These are phyloP conservation scores for Wickerhamiella azyma DNA, from an alignment of 805 yeast genomes.

Conservation along the genomic window DNA sequence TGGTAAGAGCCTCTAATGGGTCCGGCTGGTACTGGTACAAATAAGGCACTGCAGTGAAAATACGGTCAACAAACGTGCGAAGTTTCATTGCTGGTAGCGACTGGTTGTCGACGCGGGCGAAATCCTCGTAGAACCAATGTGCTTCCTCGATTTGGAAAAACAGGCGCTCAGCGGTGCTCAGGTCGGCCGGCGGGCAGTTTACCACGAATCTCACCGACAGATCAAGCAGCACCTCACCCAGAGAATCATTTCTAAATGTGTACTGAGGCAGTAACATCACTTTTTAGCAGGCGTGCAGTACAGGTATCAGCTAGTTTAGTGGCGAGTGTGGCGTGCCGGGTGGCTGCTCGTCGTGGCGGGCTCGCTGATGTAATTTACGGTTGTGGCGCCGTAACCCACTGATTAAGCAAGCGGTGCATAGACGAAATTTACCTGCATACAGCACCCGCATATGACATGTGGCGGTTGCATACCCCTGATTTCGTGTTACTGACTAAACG, in stretches of 20 bases:
- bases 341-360: not conserved
- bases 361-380: not conserved
- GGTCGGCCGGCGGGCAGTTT: constrained; percentile 84
- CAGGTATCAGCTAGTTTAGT: not conserved
- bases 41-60: constrained; percentile 66
- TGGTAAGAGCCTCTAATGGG: constrained; percentile 47
- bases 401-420: not conserved
- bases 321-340: not conserved
- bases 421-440: not conserved
- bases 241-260: constrained; percentile 13
- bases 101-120: constrained; percentile 57
- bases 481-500: not conserved
- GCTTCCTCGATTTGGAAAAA: constrained; percentile 96
- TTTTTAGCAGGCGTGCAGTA: not conserved
- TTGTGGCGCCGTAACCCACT: not conserved
- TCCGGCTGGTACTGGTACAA: constrained; percentile 23
- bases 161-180: constrained; percentile 65
- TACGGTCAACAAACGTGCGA: constrained; percentile 55
- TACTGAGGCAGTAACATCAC: constrained; percentile 7
- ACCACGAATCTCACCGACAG: constrained; percentile 77
- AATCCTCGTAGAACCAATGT: constrained; percentile 93
- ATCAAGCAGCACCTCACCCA: constrained; percentile 33
- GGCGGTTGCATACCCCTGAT: not conserved
- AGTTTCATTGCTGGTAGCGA: constrained; percentile 62
- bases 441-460: not conserved